A percentile compares a stretch with the other conserved stretches of the same genome.
phyloP scores from a whole-genome alignment of 2,329 filamentous ascomycete genomes.

The Anthostomella pinea region DNA sequence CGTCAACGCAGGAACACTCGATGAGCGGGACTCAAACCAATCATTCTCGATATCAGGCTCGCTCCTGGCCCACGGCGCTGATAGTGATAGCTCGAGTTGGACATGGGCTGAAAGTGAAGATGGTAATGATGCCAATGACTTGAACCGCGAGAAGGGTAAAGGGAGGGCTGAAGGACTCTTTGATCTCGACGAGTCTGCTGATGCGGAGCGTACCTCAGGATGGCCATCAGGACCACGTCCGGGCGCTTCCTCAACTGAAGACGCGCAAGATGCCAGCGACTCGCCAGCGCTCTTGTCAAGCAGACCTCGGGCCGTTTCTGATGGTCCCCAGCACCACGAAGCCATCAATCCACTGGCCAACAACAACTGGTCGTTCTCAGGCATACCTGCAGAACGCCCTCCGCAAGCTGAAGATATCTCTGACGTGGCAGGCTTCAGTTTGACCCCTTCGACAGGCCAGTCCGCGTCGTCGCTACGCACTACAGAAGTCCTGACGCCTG shows the following conservation, averaged over 20 bases:
- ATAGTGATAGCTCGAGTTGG: slow-evolving; percentile 28
- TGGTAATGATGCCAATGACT: slow-evolving; percentile 10
- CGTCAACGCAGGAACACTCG: too few species aligned
- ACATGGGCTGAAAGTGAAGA: slow-evolving; percentile 28
- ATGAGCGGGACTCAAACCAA: too few species aligned
- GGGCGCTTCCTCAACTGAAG: background rate
- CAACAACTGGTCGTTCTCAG: slow-evolving; percentile 58
- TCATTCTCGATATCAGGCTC: slow-evolving; percentile 16
- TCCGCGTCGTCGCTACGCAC: too few species aligned
- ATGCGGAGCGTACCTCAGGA: slow-evolving; percentile 3
- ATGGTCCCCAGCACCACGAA: slow-evolving; percentile 47
- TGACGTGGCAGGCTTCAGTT: background rate
- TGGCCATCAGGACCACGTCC: slow-evolving; percentile 3
- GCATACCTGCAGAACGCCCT: slow-evolving; percentile 5
- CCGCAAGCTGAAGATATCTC: slow-evolving; percentile 1
- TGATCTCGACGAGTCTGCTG: slow-evolving; percentile 2
- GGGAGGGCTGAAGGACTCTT: slow-evolving; percentile 8
- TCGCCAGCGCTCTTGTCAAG: slow-evolving; percentile 11
- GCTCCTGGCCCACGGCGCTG: slow-evolving; percentile 14
- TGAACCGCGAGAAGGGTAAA: slow-evolving; percentile 21
- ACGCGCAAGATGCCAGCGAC: slow-evolving; percentile 5
- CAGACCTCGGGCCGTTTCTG: slow-evolving; percentile 54
- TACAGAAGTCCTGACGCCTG: too few species aligned
- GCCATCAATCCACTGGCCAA: slow-evolving; percentile 53
- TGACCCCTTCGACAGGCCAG: too few species aligned